Base-by-base conservation (phyloP, 2,329 filamentous ascomycete species). In the Trichophyton equinum region DNA sequence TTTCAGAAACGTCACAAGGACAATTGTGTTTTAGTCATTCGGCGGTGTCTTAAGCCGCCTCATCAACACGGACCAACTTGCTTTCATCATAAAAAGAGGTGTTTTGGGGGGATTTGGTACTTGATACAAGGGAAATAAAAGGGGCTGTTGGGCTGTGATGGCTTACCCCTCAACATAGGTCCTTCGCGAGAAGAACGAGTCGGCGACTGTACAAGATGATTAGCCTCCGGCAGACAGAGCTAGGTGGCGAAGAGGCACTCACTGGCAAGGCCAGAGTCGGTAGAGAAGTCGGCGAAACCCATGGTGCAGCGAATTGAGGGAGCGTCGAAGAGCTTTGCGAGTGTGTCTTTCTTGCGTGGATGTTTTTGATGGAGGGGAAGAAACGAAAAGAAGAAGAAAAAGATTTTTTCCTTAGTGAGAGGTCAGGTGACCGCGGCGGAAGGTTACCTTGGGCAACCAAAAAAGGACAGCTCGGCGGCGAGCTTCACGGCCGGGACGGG, bases 61-160 rank as follows among this genome's bases (percentile, higher is more conserved):
- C 87, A 83, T 89, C 85, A 92, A 94, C 88, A 92, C 88, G 88
- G 89, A 92, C 89, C 87, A 91, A 91, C 85, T 64, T 81, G 63
- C 82, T 87, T 81, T 91, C 88, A 91, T 91, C 88, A 87, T 82
- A 69, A 70, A 60, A 67, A 67, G 64, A 59, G 60, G 25, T 38
- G 33, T 38, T 38, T 38, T 38, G 65, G 58, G 51, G 42, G 57
- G 59, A 15, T 46, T 22, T 30, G 22, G 60, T 57, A 64, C n/a
- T 20, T 20, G 44, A 11, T 47, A 13, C 9, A 2, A 20, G 18
- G 44, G 18, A 2, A 11, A 18, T 20, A 22, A 9, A 25, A 47
- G 8, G 20, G n/a, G 20, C 7, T 4, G 9, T 27, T n/a, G 22
- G 25, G 22, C 11, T 25, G 49, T 30, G 11, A 18, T 11, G 20